Conservation (phyloP, 176 grass and related monocot species). For the Oryza longistaminata region DNA sequence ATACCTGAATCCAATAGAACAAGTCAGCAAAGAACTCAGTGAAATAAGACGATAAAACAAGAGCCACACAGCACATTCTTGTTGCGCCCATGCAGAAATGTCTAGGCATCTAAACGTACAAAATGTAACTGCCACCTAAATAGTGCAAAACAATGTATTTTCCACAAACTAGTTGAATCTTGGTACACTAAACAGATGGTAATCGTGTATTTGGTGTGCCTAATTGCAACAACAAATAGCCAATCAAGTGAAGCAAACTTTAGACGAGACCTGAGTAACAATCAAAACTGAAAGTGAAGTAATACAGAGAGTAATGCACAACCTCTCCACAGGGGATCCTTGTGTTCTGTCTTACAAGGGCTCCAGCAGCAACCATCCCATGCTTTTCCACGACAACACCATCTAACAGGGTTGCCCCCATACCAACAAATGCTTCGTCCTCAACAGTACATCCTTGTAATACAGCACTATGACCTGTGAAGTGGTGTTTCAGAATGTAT, state of each 20-base stretch:
- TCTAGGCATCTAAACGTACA: background rate
- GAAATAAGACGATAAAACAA: slow-evolving; percentile 29
- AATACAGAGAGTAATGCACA: slow-evolving; percentile 17
- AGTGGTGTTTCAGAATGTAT: slow-evolving; percentile 18
- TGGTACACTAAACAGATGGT: background rate
- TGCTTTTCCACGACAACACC: slow-evolving; percentile 90
- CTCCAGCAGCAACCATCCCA: slow-evolving; percentile 92
- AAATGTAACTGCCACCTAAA: slow-evolving; percentile 7
- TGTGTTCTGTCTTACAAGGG: slow-evolving; percentile 92
- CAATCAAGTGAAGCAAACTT: background rate
- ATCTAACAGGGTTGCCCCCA: slow-evolving; percentile 84
- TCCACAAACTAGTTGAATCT: background rate
- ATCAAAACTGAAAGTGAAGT: slow-evolving; percentile 24
- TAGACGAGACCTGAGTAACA: slow-evolving; percentile 23
- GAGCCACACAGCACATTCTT: background rate
- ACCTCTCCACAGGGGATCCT: slow-evolving; percentile 89
- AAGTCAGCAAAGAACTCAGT: slow-evolving; percentile 18
- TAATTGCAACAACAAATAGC: slow-evolving; percentile 6
- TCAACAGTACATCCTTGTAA: slow-evolving; percentile 97
- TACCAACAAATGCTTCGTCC: slow-evolving; percentile 96
- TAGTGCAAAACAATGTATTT: background rate
- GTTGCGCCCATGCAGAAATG: background rate
- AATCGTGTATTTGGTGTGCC: background rate
- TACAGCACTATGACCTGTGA: slow-evolving; percentile 86
- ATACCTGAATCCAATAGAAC: slow-evolving; percentile 63